Evolutionary conservation across 139 green algal species (phyloP), one percentile per base, ranked within the genome.

Genomic region (Picochlorum sp.): DNA sequence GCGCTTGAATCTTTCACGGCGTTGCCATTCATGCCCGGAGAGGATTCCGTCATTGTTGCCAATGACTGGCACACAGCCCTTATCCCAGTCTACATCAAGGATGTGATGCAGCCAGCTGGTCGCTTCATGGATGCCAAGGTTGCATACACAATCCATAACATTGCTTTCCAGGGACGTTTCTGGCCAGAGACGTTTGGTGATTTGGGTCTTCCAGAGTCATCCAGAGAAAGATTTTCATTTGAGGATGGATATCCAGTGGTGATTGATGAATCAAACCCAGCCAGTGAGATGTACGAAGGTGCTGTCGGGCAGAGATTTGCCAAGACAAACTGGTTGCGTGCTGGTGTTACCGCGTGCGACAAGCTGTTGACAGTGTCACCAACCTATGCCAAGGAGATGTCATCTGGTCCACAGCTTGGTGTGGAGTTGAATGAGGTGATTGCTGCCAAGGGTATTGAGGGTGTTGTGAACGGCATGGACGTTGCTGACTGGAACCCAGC

Each of bases 401-500:
- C 69, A 13, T 72, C 73, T n/a, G 78, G 82, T 52, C 54, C 76
- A 4, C 66, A 74, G 9, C 84, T 84, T 73, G 94, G 94, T 60
- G 91, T 98, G 56, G 91, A 97, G 80, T 76, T 97, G 46, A 79
- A 96, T 67, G 32, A 66, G 10, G 69, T 83, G 61, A 77, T 95
- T 72, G 73, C 59, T 64, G 72, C 67, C 69, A 72, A 79, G 23
- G 92, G 92, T 30, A 83, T 93, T 11, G 83, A 94, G 74, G 93
- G 93, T 66, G 98, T 99, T 58, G 87, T 98, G n/a, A 99, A 99
- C 72, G 94, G 94, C 63, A 98, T 99, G 92, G 93, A 98, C 64
- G 71, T 83, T 15, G 80, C 77, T 21, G 93, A 98, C 78, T 99
- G 92, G 92, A 88, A 89, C 81, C 94, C 94, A 50, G 69, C 78